Evolutionary conservation across 805 yeast species (phyloP), one percentile per base, ranked within the genome.

Genomic region (Kodamaea kaohsiungensis): DNA sequence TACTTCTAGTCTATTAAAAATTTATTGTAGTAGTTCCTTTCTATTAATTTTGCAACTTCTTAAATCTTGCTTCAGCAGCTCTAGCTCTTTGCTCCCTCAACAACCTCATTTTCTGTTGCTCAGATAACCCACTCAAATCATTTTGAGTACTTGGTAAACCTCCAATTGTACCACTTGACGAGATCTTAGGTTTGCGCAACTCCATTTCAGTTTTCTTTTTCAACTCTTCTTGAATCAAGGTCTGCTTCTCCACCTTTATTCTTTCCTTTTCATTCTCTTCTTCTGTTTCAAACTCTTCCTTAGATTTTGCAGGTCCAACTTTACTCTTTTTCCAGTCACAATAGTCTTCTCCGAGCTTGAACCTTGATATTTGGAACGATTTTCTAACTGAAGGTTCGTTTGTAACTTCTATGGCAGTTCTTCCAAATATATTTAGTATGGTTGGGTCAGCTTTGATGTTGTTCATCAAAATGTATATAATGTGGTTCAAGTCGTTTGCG

Each of bases 61-160:
- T 69, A 53, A 89, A 62, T 61, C 99, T 78, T 0, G 93, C 96
- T 67, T 95, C 98, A 0, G 96, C 98, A 0, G 99, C 99, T 53
- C 98, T 80, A 0, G 98, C 98, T 52, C 98, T 78, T 64, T 92
- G 92, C 63, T 95, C 99, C 56, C 99, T 82, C 88, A 92, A 91
- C 17, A 95, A 72, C 62, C 86, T 81, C 79, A 80, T 78, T 62
- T 84, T 80, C 59, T 92, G 97, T 22, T 85, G 90, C 1, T 86
- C 91, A 7, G 84, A 79, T 52, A 93, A 74, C 0, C 91, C 86
- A 45, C 81, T 78, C 52, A 86, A 61, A 46, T 83, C 84, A 18
- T 74, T 71, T 6, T 78, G 43, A 53, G 68, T 71, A 1, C 66
- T 58, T 15, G 60, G 37, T 27, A 56, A 42, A 63, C 60, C 52